Evolutionary conservation across 2,329 filamentous ascomycete genomes (phyloP).

Genomic region (Colletotrichum musicola): DNA sequence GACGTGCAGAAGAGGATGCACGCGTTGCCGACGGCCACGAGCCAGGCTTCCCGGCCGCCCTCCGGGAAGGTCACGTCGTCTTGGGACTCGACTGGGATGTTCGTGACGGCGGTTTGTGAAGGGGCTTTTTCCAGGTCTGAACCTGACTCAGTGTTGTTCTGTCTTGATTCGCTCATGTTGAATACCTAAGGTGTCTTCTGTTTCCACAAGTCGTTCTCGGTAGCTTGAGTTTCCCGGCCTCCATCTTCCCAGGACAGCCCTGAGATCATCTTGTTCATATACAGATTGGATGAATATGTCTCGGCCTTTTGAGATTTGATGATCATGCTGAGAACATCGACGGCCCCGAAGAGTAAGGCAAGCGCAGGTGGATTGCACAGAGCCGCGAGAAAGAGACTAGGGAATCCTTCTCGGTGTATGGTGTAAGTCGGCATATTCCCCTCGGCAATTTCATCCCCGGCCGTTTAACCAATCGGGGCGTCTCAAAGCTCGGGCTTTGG

Average conservation of each 20-base stretch:
- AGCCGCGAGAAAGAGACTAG: not conserved
- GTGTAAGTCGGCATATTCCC: constrained; percentile 28
- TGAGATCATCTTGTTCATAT: no score
- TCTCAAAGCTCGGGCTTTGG: constrained; percentile 18
- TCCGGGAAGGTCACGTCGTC: constrained; percentile 43
- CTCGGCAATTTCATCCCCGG: constrained; percentile 1
- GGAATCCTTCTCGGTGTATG: constrained; percentile 16
- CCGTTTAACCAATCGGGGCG: not conserved
- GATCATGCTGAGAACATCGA: no score
- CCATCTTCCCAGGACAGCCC: no score
- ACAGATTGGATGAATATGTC: no score
- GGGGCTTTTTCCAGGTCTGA: constrained; percentile 5
- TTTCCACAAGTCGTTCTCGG: no score
- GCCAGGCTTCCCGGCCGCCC: constrained; percentile 54
- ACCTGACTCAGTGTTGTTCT: not conserved
- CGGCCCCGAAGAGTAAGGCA: no score
- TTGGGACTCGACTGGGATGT: not conserved
- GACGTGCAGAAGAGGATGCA: constrained; percentile 54
- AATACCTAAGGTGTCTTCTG: no score
- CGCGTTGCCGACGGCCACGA: constrained; percentile 51
- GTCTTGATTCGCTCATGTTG: not conserved
- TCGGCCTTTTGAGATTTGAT: no score
- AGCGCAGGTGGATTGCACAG: not conserved
- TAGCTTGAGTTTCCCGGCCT: no score
- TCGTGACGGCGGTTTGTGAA: not conserved